phyloP scores from a whole-genome alignment of 495 filamentous ascomycete genomes.

The Poronia punctata region DNA sequence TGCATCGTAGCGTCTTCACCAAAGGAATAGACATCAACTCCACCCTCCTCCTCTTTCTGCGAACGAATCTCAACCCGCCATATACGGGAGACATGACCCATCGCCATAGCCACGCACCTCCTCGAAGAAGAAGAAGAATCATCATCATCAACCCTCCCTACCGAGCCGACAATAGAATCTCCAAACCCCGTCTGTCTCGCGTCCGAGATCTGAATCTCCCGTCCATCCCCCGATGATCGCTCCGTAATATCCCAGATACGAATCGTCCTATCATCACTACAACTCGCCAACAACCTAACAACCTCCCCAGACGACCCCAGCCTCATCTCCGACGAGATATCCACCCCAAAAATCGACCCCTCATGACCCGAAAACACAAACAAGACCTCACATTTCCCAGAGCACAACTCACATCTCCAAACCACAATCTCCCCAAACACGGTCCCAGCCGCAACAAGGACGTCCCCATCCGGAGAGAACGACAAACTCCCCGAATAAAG shows the following conservation, averaged over 20 bases:
- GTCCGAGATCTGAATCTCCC: slow-evolving; percentile 17
- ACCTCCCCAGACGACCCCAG: slow-evolving; percentile 23
- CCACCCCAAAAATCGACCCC: slow-evolving; percentile 85
- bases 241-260: slow-evolving; percentile 75
- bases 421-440: slow-evolving; percentile 89
- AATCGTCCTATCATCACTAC: slow-evolving; percentile 91
- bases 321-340: slow-evolving; percentile 62
- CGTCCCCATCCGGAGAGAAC: slow-evolving; percentile 44
- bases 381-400: slow-evolving; percentile 42
- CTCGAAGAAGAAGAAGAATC: too few relatives aligned
- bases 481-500: slow-evolving; percentile 77
- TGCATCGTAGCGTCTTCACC: slow-evolving; percentile 73
- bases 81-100: slow-evolving; percentile 84
- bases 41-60: too few relatives aligned
- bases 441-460: slow-evolving; percentile 81
- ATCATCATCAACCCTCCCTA: slow-evolving; percentile 1
- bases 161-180: slow-evolving; percentile 8
- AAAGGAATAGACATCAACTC: slow-evolving; percentile 56
- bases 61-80: slow-evolving; percentile 77
- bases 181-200: slow-evolving; percentile 46
- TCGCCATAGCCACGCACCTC: slow-evolving; percentile 54
- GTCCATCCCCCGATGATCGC: slow-evolving; percentile 3
- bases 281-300: slow-evolving; percentile 69
- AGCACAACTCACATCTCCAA: slow-evolving; percentile 60
- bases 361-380: slow-evolving; percentile 82